Evolutionary conservation across 75 land plant genomes (phyloP), one percentile per base, ranked within the genome.

Genomic region (Picea glauca): DNA sequence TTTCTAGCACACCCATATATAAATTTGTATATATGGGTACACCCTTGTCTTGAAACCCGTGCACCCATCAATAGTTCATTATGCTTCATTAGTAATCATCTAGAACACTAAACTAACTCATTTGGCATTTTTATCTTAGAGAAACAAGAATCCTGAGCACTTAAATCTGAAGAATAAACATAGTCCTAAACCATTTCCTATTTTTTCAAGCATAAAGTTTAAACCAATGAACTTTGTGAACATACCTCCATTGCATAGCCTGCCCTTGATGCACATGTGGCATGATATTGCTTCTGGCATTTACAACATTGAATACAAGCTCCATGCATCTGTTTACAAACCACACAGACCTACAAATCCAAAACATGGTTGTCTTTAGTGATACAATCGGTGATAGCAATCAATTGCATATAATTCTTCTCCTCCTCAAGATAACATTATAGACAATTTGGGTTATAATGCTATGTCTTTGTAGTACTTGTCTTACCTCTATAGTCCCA

Each of bases 211-310:
- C 12, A 50, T 50, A 9, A 50, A 9, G 56, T 50, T 46, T 46
- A 18, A 70, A 70, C 18, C 2, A 3, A 14, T 70, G 50, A 70
- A 40, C 23, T 70, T 70, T 18, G 26, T 43, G 11, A 38, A 43
- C 26, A 40, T 80, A 94, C 99, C 94, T 96, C 99, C 97, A 96
- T 92, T 76, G 91, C 83, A 72, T 96, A 96, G 66, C 99, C 98
- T 35, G 95, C 99, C 58, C 92, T 93, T 75, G 91, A 89, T 57
- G 95, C 98, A 90, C 99, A 96, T 93, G 91, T 96, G 46, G 95
- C 88, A 85, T 96, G 99, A 77, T 86, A 96, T 72, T 81, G 81
- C 13, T 92, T 93, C 20, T 88, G 84, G 72, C 99, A 97, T 77
- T 85, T 90, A 67, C 83, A 86, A 79, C 99, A 97, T 46, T 88